Evolutionary conservation across 139 green algal species (phyloP).

Genomic region (Choricystis sp.): DNA sequence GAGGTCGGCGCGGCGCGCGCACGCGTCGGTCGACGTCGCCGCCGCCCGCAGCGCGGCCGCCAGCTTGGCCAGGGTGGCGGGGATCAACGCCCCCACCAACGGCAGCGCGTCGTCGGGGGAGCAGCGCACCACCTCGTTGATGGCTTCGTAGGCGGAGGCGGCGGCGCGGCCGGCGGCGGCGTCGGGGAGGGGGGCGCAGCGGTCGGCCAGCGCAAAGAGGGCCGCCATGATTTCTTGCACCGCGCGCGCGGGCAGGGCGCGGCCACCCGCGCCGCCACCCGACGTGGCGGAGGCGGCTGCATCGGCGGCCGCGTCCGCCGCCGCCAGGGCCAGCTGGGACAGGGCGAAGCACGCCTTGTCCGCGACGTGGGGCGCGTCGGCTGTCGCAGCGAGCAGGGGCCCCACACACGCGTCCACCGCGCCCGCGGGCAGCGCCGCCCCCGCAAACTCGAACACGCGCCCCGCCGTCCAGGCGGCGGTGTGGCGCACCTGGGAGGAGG

Average conservation of each 20-base stretch:
- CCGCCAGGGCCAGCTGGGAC: slow-evolving; percentile 51
- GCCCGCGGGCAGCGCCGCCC: slow-evolving; percentile 31
- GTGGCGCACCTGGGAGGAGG: slow-evolving; percentile 65
- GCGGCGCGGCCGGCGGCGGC: slow-evolving; percentile 29
- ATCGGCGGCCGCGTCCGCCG: slow-evolving; percentile 5
- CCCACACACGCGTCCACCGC: slow-evolving; percentile 48
- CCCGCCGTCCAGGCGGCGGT: slow-evolving; percentile 91
- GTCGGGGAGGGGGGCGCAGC: background rate
- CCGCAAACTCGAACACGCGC: slow-evolving; percentile 88
- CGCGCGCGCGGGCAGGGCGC: slow-evolving; percentile 34
- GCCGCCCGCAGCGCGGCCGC: slow-evolving; percentile 11
- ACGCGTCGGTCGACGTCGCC: slow-evolving; percentile 7
- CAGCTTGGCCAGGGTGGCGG: slow-evolving; percentile 60
- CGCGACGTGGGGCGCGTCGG: slow-evolving; percentile 69
- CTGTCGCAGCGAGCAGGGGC: slow-evolving; percentile 38
- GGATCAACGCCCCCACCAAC: slow-evolving; percentile 62
- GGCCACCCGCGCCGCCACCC: background rate
- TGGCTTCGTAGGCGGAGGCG: slow-evolving; percentile 76
- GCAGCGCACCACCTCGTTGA: slow-evolving; percentile 84
- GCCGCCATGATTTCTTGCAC: slow-evolving; percentile 71
- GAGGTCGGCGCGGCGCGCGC: slow-evolving; percentile 44
- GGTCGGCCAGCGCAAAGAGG: slow-evolving; percentile 39
- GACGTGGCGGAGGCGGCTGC: background rate
- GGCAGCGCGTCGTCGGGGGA: slow-evolving; percentile 51
- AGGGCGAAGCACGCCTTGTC: slow-evolving; percentile 79